Evolutionary conservation across 2,329 filamentous ascomycete genomes (phyloP), one percentile per base, ranked within the genome.

Genomic region (Alternaria triticimaculans): DNA sequence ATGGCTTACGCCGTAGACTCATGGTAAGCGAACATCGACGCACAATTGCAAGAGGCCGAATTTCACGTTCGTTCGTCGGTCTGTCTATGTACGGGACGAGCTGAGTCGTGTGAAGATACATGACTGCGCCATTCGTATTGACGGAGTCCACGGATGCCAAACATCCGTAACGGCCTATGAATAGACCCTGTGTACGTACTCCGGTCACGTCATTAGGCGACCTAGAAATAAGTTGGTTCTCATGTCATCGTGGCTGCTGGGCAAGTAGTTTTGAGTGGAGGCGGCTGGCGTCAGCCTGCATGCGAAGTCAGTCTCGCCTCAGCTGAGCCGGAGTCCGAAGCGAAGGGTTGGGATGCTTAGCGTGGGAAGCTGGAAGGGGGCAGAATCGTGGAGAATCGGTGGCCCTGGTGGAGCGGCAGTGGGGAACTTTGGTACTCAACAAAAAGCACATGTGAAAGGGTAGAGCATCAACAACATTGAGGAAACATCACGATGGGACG

Each of bases 221-320:
- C 41, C 28, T 46, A 55, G 11, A 45, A n/a, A 33, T 20, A 33
- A 21, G 23, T 23, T 46, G 43, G 44, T 41, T 41, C 37, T 41
- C 37, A 41, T 41, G 37, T 41, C 15, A 41, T 41, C 37, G 37
- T 59, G 33, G 44, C 49, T 30, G 26, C 20, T 53, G 37, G 23
- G 57, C 53, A 26, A 41, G 15, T 46, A 44, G 28, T 23, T 46
- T 41, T 46, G 37, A 53, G 44, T 57, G 51, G 41, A 43, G 49
- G 61, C 60, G 48, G 45, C 26, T 60, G 61, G 65, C 64, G 60
- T 71, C 64, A 69, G 65, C 67, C 50, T 64, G 65, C 68, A 65
- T 67, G 8, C 18, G 37, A 58, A 58, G 64, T 48, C 60, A 33
- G 62, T 63, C 64, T 67, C 49, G 33, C 45, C 46, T 66, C 57